phyloP scores from a whole-genome alignment of 352 stramenopile genomes.

The Globisporangium spiculum region DNA sequence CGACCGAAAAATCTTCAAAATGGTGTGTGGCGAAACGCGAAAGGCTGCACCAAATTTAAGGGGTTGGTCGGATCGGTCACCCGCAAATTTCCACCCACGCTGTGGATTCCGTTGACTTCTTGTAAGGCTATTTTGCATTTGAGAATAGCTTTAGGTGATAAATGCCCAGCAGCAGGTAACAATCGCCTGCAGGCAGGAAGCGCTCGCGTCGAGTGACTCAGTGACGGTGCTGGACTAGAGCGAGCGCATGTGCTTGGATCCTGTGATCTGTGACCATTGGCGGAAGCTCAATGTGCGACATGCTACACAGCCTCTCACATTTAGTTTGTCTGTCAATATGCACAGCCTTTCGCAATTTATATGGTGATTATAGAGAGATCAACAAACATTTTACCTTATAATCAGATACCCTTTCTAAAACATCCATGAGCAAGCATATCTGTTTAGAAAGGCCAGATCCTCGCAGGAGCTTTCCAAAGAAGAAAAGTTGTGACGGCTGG shows the following conservation, averaged over 20 bases:
- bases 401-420: conserved; percentile 5
- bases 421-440: background rate
- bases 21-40: background rate
- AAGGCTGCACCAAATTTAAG: background rate
- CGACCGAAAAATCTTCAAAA: no score
- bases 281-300: conserved; percentile 27
- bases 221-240: background rate
- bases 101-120: background rate
- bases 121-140: no score
- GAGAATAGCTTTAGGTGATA: background rate
- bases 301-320: conserved; percentile 19
- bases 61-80: background rate
- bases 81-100: background rate
- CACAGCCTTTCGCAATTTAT: background rate
- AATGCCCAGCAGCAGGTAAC: background rate
- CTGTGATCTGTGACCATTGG: background rate
- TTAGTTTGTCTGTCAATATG: background rate
- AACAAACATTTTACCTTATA: background rate
- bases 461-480: background rate
- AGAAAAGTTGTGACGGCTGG: conserved; percentile 8
- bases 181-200: background rate
- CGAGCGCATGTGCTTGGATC: background rate
- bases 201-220: background rate
- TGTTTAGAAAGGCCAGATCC: background rate
- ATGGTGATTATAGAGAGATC: background rate